Conservation (phyloP, 805 yeast genomes). For the Cyberlindnera misumaiensis region DNA sequence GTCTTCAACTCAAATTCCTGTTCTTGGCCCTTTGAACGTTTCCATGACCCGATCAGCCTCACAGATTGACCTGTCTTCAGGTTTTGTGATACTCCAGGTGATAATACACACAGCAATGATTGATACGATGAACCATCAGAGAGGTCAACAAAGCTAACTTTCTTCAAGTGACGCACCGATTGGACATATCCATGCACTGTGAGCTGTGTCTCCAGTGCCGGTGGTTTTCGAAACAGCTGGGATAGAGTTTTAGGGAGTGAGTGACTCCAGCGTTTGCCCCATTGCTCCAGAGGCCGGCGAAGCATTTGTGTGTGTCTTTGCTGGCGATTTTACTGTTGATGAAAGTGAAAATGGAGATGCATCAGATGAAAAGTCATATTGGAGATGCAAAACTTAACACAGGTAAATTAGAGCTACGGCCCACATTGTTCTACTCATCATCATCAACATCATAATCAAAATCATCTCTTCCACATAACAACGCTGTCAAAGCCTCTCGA, state of each 20-base stretch:
- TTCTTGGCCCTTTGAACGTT: slow-evolving; percentile 40
- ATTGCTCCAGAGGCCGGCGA: too few relatives aligned
- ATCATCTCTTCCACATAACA: neutral
- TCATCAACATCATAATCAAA: too few relatives aligned
- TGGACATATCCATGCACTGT: slow-evolving; percentile 69
- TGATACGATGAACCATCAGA: slow-evolving; percentile 65
- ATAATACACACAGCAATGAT: slow-evolving; percentile 50
- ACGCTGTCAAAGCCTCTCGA: slow-evolving; percentile 11
- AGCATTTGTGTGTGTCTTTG: too few relatives aligned
- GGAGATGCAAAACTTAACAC: too few relatives aligned
- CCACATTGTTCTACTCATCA: too few relatives aligned
- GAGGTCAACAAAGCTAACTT: slow-evolving; percentile 72
- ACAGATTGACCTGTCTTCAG: slow-evolving; percentile 44
- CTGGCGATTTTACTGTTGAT: too few relatives aligned
- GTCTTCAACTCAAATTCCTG: slow-evolving; percentile 47
- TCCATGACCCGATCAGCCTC: slow-evolving; percentile 36
- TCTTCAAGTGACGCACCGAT: slow-evolving; percentile 65
- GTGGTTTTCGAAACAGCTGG: slow-evolving; percentile 16
- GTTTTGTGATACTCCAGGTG: slow-evolving; percentile 26
- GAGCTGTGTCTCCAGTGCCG: slow-evolving; percentile 27
- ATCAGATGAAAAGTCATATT: too few relatives aligned
- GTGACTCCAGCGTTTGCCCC: slow-evolving; percentile 1
- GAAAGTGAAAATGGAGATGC: too few relatives aligned
- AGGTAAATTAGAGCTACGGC: too few relatives aligned
- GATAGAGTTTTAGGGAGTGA: slow-evolving; percentile 8